Conservation (phyloP, 306 rosid species). For the Acmispon strigosus region DNA sequence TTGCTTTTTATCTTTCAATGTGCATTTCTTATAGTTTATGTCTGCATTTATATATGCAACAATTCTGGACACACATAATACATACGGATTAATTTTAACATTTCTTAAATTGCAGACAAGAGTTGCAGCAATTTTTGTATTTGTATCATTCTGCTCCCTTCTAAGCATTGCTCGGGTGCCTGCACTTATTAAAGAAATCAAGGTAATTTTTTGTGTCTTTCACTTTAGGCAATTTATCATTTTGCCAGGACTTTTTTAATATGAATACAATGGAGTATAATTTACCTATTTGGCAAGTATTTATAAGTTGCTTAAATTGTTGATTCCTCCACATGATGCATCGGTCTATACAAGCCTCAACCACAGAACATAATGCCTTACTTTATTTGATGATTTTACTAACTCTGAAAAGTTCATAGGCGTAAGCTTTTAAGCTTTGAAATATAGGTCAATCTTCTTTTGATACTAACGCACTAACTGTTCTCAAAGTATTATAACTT, state of each 20-base stretch:
- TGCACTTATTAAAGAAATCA: slow-evolving; percentile 74
- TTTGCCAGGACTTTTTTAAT: not conserved
- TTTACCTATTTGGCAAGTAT: not conserved
- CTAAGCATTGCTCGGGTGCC: slow-evolving; percentile 93
- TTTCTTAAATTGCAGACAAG: slow-evolving; percentile 59
- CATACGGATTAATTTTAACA: not conserved
- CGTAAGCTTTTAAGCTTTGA: not conserved
- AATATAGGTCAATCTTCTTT: not conserved
- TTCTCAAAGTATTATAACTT: not conserved
- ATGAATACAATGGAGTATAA: not conserved
- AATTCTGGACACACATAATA: not conserved
- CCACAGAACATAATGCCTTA: not conserved
- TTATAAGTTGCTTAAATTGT: not conserved
- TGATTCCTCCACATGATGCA: not conserved
- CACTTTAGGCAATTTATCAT: not conserved
- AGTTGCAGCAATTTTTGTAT: slow-evolving; percentile 89
- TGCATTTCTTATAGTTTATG: not conserved
- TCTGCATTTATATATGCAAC: not conserved
- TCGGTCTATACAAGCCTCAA: not conserved
- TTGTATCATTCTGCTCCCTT: slow-evolving; percentile 81
- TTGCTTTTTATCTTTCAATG: not conserved
- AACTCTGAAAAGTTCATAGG: not conserved
- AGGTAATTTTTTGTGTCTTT: slow-evolving; percentile 42
- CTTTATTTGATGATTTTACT: not conserved
- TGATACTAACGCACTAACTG: not conserved